phyloP scores from a whole-genome alignment of 2,329 filamentous ascomycete genomes.

The Talaromyces sp. region DNA sequence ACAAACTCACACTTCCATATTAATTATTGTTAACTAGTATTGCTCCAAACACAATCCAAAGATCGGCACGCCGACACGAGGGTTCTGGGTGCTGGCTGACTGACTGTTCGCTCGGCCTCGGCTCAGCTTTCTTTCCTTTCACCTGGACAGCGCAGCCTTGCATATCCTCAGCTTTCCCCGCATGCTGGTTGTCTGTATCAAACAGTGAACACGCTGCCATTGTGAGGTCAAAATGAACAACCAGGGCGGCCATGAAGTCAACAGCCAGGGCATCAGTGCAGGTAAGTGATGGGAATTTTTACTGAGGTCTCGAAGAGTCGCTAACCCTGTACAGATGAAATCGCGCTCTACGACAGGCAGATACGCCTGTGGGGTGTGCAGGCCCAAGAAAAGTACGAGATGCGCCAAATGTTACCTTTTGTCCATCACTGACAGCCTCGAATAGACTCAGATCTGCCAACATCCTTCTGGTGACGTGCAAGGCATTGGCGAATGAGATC shows the following conservation, averaged over 20 bases:
- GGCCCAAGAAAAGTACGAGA: conserved; percentile 69
- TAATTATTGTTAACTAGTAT: not conserved
- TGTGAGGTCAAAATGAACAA: not conserved
- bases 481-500: conserved; percentile 85
- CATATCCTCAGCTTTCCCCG: not conserved
- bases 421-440: not conserved
- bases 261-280: conserved; percentile 27
- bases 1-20: not conserved
- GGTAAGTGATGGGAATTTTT: conserved; percentile 17
- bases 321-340: conserved; percentile 63
- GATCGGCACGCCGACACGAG: not conserved
- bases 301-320: not conserved
- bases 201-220: not conserved
- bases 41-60: not conserved
- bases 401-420: not conserved
- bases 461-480: conserved; percentile 82
- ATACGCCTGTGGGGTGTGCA: conserved; percentile 96
- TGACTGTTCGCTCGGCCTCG: not conserved
- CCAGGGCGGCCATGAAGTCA: conserved; percentile 22
- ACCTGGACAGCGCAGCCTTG: not conserved
- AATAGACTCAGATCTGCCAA: conserved; percentile 77
- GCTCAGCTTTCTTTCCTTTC: not conserved
- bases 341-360: conserved; percentile 94
- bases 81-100: not conserved
- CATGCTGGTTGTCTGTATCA: not conserved